These are phyloP conservation scores for Sugiyamaella marilandica DNA, from an alignment of 805 yeast genomes.

Conservation along the genomic window DNA sequence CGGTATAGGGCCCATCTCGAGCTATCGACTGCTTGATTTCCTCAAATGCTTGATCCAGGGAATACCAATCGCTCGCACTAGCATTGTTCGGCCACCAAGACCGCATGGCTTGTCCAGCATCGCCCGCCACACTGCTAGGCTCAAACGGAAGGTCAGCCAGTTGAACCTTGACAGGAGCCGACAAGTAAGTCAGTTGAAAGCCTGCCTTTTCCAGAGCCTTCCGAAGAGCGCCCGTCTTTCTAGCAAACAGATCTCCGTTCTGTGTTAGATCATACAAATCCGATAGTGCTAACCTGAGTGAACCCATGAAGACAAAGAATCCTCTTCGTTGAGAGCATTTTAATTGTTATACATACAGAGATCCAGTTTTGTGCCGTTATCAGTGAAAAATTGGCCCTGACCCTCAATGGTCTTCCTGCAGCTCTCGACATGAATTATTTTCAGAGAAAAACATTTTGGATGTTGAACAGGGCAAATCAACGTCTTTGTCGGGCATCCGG, in stretches of 20 bases:
- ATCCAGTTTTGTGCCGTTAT: too few species aligned
- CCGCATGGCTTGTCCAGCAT: slow-evolving; percentile 42
- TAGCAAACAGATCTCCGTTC: slow-evolving; percentile 75
- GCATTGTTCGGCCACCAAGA: slow-evolving; percentile 76
- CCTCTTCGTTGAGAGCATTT: slow-evolving; percentile 29
- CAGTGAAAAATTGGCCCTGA: too few species aligned
- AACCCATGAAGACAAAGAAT: slow-evolving; percentile 89
- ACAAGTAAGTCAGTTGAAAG: slow-evolving; percentile 67
- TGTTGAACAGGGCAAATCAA: too few species aligned
- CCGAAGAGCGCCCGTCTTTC: slow-evolving; percentile 83
- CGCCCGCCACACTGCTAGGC: slow-evolving; percentile 46
- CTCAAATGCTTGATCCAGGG: slow-evolving; percentile 42
- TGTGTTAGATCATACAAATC: slow-evolving; percentile 37
- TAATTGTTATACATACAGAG: too few species aligned
- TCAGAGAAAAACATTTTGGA: too few species aligned
- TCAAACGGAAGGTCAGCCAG: slow-evolving; percentile 72
- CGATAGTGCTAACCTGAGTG: slow-evolving; percentile 30
- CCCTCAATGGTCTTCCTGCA: too few species aligned
- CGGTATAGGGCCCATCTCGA: slow-evolving; percentile 77
- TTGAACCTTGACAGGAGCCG: slow-evolving; percentile 67
- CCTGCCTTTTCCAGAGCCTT: slow-evolving; percentile 64
- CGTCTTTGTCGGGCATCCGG: too few species aligned
- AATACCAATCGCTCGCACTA: slow-evolving; percentile 28
- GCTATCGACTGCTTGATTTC: slow-evolving; percentile 51
- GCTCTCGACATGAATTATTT: too few species aligned